Evolutionary conservation across 768 basidiomycete species (phyloP).

Genomic region (Russula sp.): DNA sequence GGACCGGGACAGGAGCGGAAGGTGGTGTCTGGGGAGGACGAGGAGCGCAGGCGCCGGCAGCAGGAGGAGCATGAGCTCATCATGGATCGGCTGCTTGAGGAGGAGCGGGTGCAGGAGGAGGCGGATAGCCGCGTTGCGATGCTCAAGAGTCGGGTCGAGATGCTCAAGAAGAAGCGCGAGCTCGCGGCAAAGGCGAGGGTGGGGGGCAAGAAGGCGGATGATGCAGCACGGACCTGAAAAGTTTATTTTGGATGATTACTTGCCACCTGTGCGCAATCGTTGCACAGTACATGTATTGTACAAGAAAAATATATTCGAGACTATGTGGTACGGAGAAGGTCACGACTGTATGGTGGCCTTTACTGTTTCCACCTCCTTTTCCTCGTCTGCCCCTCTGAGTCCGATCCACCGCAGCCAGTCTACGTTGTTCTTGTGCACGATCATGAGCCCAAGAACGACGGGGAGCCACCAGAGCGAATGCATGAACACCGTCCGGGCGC

Average conservation of each 20-base stretch:
- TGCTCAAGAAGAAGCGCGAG: conserved; percentile 45
- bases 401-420: conserved; percentile 68
- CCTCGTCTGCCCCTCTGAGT: conserved; percentile 23
- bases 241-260: background rate
- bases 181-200: conserved; percentile 21
- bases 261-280: background rate
- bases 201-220: conserved; percentile 7
- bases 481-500: conserved; percentile 73
- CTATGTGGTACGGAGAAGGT: background rate
- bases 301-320: background rate
- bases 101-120: conserved; percentile 83
- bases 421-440: conserved; percentile 87
- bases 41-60: conserved; percentile 46
- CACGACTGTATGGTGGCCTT: background rate
- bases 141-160: conserved; percentile 62
- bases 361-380: background rate
- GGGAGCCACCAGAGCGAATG: conserved; percentile 89
- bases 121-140: conserved; percentile 67
- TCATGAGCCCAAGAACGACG: conserved; percentile 84
- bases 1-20: conserved; percentile 25
- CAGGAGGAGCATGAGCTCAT: conserved; percentile 76
- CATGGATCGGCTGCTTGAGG: conserved; percentile 79
- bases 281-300: background rate
- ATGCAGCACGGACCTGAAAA: conserved; percentile 6
- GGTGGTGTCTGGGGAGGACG: conserved; percentile 39